phyloP scores from a whole-genome alignment of 208 protist species.

The Trypanosoma lewisi region DNA sequence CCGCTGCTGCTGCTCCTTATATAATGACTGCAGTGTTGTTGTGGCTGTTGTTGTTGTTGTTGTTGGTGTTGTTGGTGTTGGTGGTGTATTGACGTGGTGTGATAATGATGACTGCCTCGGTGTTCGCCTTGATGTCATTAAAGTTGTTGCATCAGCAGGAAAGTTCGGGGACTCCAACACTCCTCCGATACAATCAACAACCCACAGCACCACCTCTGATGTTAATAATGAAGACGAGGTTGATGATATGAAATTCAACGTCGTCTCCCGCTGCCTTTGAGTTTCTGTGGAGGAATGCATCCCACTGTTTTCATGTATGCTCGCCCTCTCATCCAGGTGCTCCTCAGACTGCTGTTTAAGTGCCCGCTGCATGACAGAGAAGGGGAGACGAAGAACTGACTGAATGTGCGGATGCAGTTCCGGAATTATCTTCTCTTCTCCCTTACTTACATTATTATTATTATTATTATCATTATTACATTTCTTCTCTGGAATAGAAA shows the following conservation, averaged over 20 bases:
- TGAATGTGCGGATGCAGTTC: neutral
- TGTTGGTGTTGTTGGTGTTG: neutral
- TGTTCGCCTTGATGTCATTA: neutral
- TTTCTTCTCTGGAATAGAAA: no score
- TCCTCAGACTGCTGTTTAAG: constrained; percentile 1
- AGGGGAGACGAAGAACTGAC: constrained; percentile 13
- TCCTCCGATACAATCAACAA: constrained; percentile 24
- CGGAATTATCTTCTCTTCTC: neutral
- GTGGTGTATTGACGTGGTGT: neutral
- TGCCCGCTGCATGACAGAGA: constrained; percentile 14
- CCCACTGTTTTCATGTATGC: neutral
- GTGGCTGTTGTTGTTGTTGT: neutral
- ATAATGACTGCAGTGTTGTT: neutral
- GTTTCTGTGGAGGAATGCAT: neutral
- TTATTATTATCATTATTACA: neutral
- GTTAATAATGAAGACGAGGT: neutral
- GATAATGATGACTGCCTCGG: neutral
- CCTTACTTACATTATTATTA: neutral
- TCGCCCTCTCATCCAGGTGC: neutral
- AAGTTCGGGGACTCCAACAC: constrained; percentile 19
- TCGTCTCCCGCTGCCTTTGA: neutral
- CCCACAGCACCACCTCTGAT: constrained; percentile 23
- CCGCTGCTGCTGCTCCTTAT: neutral
- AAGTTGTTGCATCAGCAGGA: neutral
- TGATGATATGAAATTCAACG: neutral